Conservation (phyloP, 805 yeast species). For the Metschnikowia bowlesiae region DNA sequence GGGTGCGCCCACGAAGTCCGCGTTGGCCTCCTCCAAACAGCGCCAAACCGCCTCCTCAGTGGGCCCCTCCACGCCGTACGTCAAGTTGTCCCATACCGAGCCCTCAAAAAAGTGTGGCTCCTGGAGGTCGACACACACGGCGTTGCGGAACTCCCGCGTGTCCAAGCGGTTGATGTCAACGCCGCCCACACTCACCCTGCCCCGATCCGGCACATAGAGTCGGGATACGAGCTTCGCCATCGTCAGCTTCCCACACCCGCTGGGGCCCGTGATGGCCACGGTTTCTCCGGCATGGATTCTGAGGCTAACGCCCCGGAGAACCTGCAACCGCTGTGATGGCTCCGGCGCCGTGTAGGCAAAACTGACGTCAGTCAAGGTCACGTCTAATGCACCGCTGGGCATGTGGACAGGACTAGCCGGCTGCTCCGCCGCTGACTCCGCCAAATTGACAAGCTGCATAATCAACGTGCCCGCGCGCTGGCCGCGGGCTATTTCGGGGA, state of each 20-base stretch:
- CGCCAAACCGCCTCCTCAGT: slow-evolving; percentile 32
- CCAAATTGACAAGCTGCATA: slow-evolving; percentile 34
- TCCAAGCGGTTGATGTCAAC: slow-evolving; percentile 45
- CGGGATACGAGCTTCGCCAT: slow-evolving; percentile 53
- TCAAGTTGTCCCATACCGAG: slow-evolving; percentile 63
- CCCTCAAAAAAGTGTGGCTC: slow-evolving; percentile 69
- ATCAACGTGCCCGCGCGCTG: slow-evolving; percentile 62
- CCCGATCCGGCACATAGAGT: slow-evolving; percentile 41
- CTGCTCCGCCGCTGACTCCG: slow-evolving; percentile 32
- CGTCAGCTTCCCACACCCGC: slow-evolving; percentile 93
- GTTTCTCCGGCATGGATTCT: slow-evolving; percentile 43
- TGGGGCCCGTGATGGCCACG: slow-evolving; percentile 72
- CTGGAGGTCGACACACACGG: slow-evolving; percentile 72
- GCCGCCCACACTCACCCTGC: slow-evolving; percentile 43
- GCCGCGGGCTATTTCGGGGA: slow-evolving; percentile 82
- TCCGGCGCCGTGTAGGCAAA: slow-evolving; percentile 44
- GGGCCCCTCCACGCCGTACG: slow-evolving; percentile 48
- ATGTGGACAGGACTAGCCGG: neutral
- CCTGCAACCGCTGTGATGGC: slow-evolving; percentile 17
- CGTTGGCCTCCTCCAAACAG: slow-evolving; percentile 41
- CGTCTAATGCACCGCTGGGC: neutral
- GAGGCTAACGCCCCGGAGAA: slow-evolving; percentile 43
- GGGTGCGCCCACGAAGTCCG: slow-evolving; percentile 53
- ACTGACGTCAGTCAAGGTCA: slow-evolving; percentile 37
- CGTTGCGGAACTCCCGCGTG: slow-evolving; percentile 44